Percentiles rank a stretch among this genome's conserved stretches.
Conservation (phyloP, 768 basidiomycete genomes). For the Trametes cubensis region DNA sequence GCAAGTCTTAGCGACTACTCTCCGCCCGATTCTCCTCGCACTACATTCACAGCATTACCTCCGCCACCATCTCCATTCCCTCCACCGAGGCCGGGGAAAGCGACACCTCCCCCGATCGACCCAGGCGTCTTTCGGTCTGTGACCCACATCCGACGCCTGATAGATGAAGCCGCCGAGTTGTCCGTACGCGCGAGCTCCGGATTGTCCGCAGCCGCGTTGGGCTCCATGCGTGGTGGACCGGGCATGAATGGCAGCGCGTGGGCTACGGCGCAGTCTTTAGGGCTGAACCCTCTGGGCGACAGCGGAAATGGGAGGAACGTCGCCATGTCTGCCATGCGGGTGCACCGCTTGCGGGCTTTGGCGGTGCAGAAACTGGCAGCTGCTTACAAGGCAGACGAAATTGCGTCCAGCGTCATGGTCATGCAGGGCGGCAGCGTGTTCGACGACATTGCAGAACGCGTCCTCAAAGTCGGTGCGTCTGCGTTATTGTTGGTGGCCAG, state of each 20-base stretch:
- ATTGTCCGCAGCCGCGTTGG: constrained; percentile 72
- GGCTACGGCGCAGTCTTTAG: constrained; percentile 64
- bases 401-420: constrained; percentile 91
- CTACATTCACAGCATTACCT: constrained; percentile 33
- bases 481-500: not conserved
- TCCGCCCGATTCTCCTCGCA: constrained; percentile 37
- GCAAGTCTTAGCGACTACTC: constrained; percentile 44
- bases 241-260: constrained; percentile 54
- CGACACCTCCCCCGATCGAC: constrained; percentile 85
- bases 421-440: constrained; percentile 95
- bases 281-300: constrained; percentile 60
- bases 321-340: constrained; percentile 82
- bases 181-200: constrained; percentile 88
- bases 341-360: constrained; percentile 76
- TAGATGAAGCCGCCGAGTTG: constrained; percentile 88
- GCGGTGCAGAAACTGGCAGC: constrained; percentile 87
- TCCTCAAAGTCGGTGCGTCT: constrained; percentile 65
- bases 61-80: constrained; percentile 52
- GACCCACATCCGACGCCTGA: constrained; percentile 71
- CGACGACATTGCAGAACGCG: constrained; percentile 88
- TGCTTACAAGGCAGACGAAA: constrained; percentile 86
- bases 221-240: constrained; percentile 56
- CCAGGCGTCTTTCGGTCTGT: constrained; percentile 85
- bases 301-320: constrained; percentile 68
- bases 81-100: constrained; percentile 60